A percentile compares a stretch with the other conserved stretches of the same genome.
Conservation (phyloP, 2,329 filamentous ascomycete species). For the Aspergillus puulaauensis region DNA sequence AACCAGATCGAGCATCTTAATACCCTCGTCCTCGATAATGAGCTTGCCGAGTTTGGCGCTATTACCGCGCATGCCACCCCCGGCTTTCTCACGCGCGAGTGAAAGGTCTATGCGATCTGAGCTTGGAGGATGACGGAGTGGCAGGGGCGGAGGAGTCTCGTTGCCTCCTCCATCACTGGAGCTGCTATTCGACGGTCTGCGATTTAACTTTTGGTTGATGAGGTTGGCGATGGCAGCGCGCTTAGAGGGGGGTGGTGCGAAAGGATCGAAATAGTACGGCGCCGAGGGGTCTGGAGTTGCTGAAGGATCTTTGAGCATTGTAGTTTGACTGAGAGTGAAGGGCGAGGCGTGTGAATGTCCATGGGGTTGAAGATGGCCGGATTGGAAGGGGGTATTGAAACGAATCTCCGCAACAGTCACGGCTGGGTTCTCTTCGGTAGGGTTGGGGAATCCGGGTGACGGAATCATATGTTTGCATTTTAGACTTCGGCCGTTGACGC, state of each 20-base stretch:
- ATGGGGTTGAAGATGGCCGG: constrained; percentile 30
- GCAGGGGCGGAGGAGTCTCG: background rate
- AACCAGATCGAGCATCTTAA: constrained; percentile 93
- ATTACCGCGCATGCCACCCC: constrained; percentile 81
- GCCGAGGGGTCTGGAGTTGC: constrained; percentile 1
- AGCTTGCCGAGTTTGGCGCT: constrained; percentile 92
- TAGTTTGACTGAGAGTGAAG: constrained; percentile 22
- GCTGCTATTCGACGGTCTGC: constrained; percentile 32
- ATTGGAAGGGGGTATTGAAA: constrained; percentile 75
- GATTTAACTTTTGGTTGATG: constrained; percentile 32
- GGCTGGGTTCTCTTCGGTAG: constrained; percentile 31
- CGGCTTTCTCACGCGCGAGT: constrained; percentile 78
- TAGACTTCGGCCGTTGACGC: constrained; percentile 70
- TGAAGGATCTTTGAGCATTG: constrained; percentile 14
- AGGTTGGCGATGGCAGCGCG: constrained; percentile 31
- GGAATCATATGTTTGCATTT: constrained; percentile 71
- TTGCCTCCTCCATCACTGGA: constrained; percentile 24
- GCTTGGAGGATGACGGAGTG: constrained; percentile 28
- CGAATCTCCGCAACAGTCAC: constrained; percentile 76
- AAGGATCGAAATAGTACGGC: constrained; percentile 2
- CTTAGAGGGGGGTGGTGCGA: constrained; percentile 23
- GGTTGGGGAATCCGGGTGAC: constrained; percentile 25
- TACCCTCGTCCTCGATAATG: constrained; percentile 81
- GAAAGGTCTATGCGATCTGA: constrained; percentile 65
- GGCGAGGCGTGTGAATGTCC: constrained; percentile 23